These are phyloP conservation scores for Kappamyces sp. DNA, from an alignment of 192 early-diverging fungal genomes.

Conservation along the genomic window DNA sequence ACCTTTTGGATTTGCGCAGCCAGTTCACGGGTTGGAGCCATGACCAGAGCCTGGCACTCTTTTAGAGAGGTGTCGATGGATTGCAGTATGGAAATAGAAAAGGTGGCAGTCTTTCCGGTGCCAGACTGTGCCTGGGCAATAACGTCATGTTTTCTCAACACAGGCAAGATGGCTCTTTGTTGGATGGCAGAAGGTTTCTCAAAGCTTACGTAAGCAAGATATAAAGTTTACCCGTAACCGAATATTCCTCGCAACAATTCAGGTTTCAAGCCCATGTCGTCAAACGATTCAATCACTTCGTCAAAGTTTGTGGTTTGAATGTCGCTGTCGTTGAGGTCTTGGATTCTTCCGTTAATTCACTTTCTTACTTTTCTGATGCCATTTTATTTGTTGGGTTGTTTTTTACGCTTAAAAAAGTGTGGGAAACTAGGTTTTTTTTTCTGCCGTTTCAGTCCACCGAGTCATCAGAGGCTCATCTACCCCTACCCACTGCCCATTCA, in stretches of 20 bases:
- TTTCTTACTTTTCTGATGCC: background rate
- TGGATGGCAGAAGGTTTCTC: conserved; percentile 98
- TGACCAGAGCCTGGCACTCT: conserved; percentile 88
- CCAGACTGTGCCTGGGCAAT: conserved; percentile 98
- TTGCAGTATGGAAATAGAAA: conserved; percentile 91
- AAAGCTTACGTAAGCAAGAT: conserved; percentile 60
- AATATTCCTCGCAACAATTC: conserved; percentile 95
- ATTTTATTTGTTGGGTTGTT: too few relatives aligned
- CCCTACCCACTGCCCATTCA: too few relatives aligned
- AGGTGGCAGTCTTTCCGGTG: conserved; percentile 97
- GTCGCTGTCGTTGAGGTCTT: too few relatives aligned
- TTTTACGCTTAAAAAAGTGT: too few relatives aligned
- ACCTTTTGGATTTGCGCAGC: conserved; percentile 94
- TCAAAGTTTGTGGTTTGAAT: conserved; percentile 86
- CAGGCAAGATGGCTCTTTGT: conserved; percentile 91
- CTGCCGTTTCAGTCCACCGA: too few relatives aligned
- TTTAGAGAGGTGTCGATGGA: conserved; percentile 78
- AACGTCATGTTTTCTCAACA: conserved; percentile 83
- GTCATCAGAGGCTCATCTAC: too few relatives aligned
- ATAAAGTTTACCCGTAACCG: conserved; percentile 68
- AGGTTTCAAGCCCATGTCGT: conserved; percentile 95
- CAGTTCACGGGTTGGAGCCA: conserved; percentile 94
- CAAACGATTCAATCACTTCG: conserved; percentile 80
- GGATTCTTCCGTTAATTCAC: background rate
- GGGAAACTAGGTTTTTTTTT: too few relatives aligned